Conservation (phyloP, 148 eudicot genomes). For the Chenopodium berlandieri region DNA sequence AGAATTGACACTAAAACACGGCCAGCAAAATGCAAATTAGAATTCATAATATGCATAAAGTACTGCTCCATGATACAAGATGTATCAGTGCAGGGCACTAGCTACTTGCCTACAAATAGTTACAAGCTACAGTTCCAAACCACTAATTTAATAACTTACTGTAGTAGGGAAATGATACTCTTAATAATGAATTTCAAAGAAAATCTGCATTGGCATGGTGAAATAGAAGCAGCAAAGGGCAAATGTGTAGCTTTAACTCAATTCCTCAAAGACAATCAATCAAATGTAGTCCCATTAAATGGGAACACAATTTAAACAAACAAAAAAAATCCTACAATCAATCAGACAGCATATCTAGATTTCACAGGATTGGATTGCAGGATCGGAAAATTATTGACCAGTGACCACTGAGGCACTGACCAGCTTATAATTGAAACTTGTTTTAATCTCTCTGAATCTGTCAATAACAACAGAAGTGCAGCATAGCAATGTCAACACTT, state of each 20-base stretch:
- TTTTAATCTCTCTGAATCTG: background rate
- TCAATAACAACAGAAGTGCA: background rate
- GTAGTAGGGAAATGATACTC: background rate
- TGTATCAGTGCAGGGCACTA: background rate
- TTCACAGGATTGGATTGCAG: background rate
- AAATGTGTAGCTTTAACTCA: background rate
- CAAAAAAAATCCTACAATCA: background rate
- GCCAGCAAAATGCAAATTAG: constrained; percentile 3
- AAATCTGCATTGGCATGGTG: background rate
- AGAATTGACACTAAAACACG: constrained; percentile 62
- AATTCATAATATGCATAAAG: background rate
- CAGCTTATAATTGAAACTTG: background rate
- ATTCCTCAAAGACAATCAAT: background rate
- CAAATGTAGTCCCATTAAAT: background rate
- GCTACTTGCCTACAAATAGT: too few relatives aligned
- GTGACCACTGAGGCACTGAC: too few relatives aligned
- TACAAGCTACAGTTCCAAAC: too few relatives aligned
- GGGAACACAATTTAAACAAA: too few relatives aligned
- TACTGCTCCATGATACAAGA: background rate
- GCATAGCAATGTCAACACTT: background rate
- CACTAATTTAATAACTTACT: too few relatives aligned
- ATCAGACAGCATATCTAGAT: too few relatives aligned
- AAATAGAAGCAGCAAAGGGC: background rate
- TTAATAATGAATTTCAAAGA: background rate
- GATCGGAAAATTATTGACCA: background rate